Base-by-base conservation (phyloP, 345 rosid genomes). In the Passiflora organensis region DNA sequence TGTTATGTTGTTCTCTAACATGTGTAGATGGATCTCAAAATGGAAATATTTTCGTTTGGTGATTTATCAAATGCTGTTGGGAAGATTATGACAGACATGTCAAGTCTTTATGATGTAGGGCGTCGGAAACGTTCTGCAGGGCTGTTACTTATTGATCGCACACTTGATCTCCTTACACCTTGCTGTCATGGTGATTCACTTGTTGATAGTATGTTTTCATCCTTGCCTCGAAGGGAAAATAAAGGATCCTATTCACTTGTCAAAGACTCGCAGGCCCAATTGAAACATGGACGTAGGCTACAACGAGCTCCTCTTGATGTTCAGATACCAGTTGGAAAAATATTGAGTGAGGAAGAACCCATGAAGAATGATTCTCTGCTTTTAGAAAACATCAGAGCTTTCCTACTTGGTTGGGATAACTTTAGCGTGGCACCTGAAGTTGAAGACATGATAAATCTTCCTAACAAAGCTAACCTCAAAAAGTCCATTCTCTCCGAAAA, bases 101-200 rank as follows among this genome's bases (percentile, higher is more conserved):
- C 99, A 59, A 88, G 99, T 75, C 91, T 88, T 57, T 93, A 93
- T 64, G 96, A 93, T 72, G 96, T 91, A 17, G 96, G 95, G 51
- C 98, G 98, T 16, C 95, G 94, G 6, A 91, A 86, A 72, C 80
- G 85, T 67, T 63, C 98, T 60, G 93, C 96, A 0, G 95, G 98
- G 36, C 78, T 93, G 69, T 68, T 93, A 63, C 86, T 93, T 49
- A 71, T 93, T 58, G 99, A 88, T 64, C 91, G 99, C 53, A 80
- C 96, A 16, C 93, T 88, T 53, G 96, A 88, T 83, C 87, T 91
- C 64, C 82, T 88, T 53, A 88, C 98, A 71, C 91, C 98, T 22
- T 86, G 96, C 59, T 76, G 83, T 71, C 99, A 93, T 13, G 83
- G 95, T 41, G 96, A 93, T 69, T 86, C 99, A 1, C 88, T 93